These are phyloP conservation scores for Aspergillus fijiensis DNA, from an alignment of 2,329 filamentous ascomycete genomes.

Conservation along the genomic window DNA sequence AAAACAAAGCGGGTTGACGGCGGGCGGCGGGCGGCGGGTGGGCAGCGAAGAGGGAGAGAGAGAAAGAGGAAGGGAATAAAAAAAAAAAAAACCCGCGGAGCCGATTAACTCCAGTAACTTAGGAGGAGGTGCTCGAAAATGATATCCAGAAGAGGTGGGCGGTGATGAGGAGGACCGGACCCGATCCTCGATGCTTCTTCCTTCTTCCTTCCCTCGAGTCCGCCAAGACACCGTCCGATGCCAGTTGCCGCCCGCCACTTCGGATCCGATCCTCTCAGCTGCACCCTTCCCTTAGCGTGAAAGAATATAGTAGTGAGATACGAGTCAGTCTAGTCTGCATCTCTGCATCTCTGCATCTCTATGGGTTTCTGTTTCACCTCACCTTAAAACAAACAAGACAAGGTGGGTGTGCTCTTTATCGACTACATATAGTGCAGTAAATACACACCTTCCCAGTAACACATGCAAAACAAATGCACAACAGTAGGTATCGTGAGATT, in stretches of 20 bases:
- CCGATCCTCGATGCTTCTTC: too few species aligned
- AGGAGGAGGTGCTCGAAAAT: not conserved
- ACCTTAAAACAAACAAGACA: too few species aligned
- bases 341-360: not conserved
- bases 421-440: too few species aligned
- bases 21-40: not conserved
- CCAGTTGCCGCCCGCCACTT: constrained; percentile 16
- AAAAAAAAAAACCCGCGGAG: not conserved
- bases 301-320: not conserved
- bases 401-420: too few species aligned
- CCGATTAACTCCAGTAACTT: not conserved
- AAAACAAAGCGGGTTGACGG: not conserved
- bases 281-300: constrained; percentile 7
- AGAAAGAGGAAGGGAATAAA: constrained; percentile 3
- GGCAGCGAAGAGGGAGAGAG: not conserved
- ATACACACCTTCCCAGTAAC: not conserved
- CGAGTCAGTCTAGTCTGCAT: not conserved
- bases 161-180: constrained; percentile 2
- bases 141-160: not conserved
- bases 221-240: constrained; percentile 1
- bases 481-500: not conserved
- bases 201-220: too few species aligned
- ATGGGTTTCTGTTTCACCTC: not conserved
- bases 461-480: not conserved
- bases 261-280: constrained; percentile 6